phyloP scores from a whole-genome alignment of 2,329 filamentous ascomycete species.

The Blumeria graminis region DNA sequence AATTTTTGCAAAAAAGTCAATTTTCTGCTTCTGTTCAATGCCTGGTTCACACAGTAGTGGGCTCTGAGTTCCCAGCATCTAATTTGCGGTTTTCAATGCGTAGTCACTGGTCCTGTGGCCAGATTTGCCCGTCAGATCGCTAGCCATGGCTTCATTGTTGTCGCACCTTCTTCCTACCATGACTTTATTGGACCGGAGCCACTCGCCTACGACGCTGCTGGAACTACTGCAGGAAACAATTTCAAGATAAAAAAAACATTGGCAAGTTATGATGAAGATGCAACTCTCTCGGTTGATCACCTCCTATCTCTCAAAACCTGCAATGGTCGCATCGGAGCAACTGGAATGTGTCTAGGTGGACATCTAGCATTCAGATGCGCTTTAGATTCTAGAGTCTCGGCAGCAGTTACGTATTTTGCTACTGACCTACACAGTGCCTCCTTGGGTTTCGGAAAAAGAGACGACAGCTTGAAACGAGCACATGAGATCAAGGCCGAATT shows the following conservation, averaged over 20 bases:
- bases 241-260: conserved; percentile 75
- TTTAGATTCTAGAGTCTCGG: conserved; percentile 52
- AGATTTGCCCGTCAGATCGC: conserved; percentile 82
- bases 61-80: not conserved
- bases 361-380: conserved; percentile 53
- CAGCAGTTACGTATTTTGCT: conserved; percentile 71
- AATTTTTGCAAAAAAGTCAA: no score
- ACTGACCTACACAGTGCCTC: conserved; percentile 70
- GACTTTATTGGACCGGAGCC: conserved; percentile 75
- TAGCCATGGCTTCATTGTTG: conserved; percentile 80
- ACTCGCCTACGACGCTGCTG: conserved; percentile 63
- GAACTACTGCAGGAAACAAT: conserved; percentile 68
- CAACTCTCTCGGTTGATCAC: conserved; percentile 39
- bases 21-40: no score
- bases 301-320: conserved; percentile 53
- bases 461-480: conserved; percentile 33
- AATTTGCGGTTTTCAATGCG: conserved; percentile 2
- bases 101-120: conserved; percentile 73
- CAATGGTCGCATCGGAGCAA: conserved; percentile 54
- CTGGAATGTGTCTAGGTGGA: conserved; percentile 83
- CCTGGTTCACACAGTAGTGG: no score
- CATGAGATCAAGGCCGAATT: conserved; percentile 53
- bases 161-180: conserved; percentile 74
- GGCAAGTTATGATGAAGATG: conserved; percentile 66
- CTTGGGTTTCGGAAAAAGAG: conserved; percentile 42